Evolutionary conservation across 179 eudicot species (phyloP), one percentile per base, ranked within the genome.

Genomic region (Nepenthes alata): DNA sequence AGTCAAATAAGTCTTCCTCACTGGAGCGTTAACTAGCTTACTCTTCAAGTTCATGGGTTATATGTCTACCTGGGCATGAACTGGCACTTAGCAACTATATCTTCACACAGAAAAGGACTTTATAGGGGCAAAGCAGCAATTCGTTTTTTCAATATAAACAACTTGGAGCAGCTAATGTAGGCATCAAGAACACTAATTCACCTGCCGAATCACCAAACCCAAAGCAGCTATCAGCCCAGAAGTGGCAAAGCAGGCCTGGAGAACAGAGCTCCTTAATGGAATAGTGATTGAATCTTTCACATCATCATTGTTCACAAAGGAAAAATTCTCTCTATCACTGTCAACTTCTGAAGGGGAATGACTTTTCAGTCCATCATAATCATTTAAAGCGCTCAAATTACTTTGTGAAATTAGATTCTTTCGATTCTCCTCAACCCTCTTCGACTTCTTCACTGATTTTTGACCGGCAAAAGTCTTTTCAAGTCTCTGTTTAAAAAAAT

Each of bases 131-230:
- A 10, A 50, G 53, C 53, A 50, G n/a, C 50, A 8, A 47, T 6
- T 47, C 50, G 11, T 7, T 50, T 11, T 13, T 13, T 50, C 15
- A 13, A 6, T 2, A 11, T 13, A 11, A 10, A 35, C 50, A 49
- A 15, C 36, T 14, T 47, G 37, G 44, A 11, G 12, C 39, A 45
- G 49, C 37, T 15, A 62, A 49, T 0, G 14, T 35, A 11, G 2
- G 36, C 14, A 62, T 45, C 5, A 55, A 4, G 36, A 58, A 73
- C 54, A 36, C 11, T 57, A 45, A 51, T 67, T 41, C 37, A 91
- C 98, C 98, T 86, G 88, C 53, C 96, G 79, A 67, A 91, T 72
- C 34, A 67, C 45, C 67, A 85, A 68, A 38, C 95, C 96, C 53
- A 91, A 62, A 75, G 77, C 85, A 67, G 83, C 86, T 37, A 91